A percentile compares a stretch with the other conserved stretches of the same genome.
Evolutionary conservation across 805 yeast species (phyloP).

Genomic region (Suhomyces sp.): DNA sequence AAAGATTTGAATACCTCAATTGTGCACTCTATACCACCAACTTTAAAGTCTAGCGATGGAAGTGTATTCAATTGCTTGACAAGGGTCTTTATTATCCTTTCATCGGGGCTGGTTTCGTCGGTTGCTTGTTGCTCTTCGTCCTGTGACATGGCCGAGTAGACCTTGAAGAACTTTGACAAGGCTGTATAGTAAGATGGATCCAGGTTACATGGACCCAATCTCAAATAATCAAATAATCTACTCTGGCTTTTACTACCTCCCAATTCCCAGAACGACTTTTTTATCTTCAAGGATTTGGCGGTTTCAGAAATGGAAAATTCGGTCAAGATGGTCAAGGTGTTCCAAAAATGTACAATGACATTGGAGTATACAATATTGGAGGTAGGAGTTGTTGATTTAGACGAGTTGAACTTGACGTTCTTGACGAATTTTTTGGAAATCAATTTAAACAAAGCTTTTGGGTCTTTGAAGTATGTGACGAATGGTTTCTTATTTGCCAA

Average conservation of each 20-base stretch:
- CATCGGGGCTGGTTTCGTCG: not conserved
- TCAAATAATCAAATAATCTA: slow-evolving; percentile 45
- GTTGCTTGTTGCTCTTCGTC: not conserved
- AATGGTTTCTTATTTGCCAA: slow-evolving; percentile 12
- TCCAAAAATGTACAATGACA: slow-evolving; percentile 47
- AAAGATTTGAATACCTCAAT: slow-evolving; percentile 14
- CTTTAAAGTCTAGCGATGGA: slow-evolving; percentile 16
- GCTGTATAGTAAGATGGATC: slow-evolving; percentile 46
- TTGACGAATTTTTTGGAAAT: slow-evolving; percentile 46
- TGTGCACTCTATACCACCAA: slow-evolving; percentile 20
- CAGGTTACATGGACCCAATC: slow-evolving; percentile 54
- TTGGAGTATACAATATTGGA: slow-evolving; percentile 45
- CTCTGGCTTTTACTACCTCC: slow-evolving; percentile 44
- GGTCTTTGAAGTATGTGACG: slow-evolving; percentile 11
- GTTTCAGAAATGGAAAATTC: slow-evolving; percentile 16
- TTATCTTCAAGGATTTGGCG: slow-evolving; percentile 24
- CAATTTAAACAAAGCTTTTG: slow-evolving; percentile 33
- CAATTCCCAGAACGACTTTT: slow-evolving; percentile 51
- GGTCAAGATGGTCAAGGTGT: slow-evolving; percentile 44
- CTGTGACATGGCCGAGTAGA: not conserved
- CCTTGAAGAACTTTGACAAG: slow-evolving; percentile 21
- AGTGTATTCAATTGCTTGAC: slow-evolving; percentile 14
- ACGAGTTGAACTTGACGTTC: slow-evolving; percentile 35
- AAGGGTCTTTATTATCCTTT: slow-evolving; percentile 15
- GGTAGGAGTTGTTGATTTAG: slow-evolving; percentile 14